Base-by-base conservation (phyloP, 2,329 filamentous ascomycete genomes). In the Camptophora hylomeconis region DNA sequence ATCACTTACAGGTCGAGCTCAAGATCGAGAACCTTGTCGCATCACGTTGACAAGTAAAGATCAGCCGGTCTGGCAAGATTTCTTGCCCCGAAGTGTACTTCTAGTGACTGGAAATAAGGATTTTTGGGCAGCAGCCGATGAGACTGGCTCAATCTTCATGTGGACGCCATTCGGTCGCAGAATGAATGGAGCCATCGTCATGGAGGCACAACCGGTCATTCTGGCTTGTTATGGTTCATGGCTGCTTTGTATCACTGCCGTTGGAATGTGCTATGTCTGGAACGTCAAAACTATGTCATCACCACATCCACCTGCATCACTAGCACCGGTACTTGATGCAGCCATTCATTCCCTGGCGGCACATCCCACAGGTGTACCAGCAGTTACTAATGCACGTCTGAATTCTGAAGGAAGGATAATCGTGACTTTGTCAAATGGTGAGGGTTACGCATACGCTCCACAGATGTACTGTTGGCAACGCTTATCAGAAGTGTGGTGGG, bases 401-500 rank as follows among this genome's bases (percentile, higher is more conserved):
- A 98, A 94, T 52, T 83, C 81, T 0, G 76, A 75, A 30, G 92
- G 89, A 2, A 70, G 83, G 24, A 69, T 95, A 12, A 67, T 95
- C 14, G 72, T 95, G n/a, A 89, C 83, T 0, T 66, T 98, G 35
- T 89, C 79, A 14, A 95, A 94, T 45, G 89, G 89, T 12, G 87
- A 98, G 45, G 89, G 89, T 2, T 98, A 84, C 55, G 76, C 76
- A 30, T 98, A 98, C 55, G 81, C 81, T 2, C 71, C 79, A 1
- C 67, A 69, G 11, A 80, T 98, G 77, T 87, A 75, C 53, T 72
- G 75, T 5, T 98, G 89, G 89, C 87, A 95, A 54, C 75, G 86
- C 7, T 65, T 98, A n/a, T 92, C 84, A 2, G 92, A 98, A 51
- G 71, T 82, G 2, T 98, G 89, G 89, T 98, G 89, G 84, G 87